Percentiles rank a stretch among this genome's conserved stretches.
Conservation (phyloP, 208 protist species). For the Leishmania arabica region DNA sequence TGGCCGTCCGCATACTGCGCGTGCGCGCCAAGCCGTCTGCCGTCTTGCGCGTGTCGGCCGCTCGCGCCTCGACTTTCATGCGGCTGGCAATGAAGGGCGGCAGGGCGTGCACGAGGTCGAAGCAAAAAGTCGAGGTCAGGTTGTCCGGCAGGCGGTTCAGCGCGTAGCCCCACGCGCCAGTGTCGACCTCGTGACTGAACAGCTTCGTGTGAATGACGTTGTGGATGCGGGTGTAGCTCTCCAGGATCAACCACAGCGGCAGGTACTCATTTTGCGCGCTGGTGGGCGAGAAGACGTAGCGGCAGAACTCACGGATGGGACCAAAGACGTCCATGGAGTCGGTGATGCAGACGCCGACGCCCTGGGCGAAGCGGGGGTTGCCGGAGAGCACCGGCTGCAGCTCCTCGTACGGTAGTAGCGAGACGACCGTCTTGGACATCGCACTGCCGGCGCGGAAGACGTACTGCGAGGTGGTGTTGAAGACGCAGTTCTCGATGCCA, state of each 20-base stretch:
- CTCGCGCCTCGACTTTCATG: conserved; percentile 67
- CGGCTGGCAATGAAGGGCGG: conserved; percentile 82
- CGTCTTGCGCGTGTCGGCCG: conserved; percentile 63
- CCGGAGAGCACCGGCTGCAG: conserved; percentile 41
- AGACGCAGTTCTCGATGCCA: conserved; percentile 72
- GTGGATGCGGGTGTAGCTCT: conserved; percentile 78
- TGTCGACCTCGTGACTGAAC: conserved; percentile 74
- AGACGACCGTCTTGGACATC: conserved; percentile 64
- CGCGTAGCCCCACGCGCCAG: conserved; percentile 87
- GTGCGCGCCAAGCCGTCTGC: conserved; percentile 22
- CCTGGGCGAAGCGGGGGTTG: conserved; percentile 69
- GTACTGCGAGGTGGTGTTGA: conserved; percentile 53
- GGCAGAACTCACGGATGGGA: conserved; percentile 78
- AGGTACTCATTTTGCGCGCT: conserved; percentile 81
- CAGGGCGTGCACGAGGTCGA: conserved; percentile 79
- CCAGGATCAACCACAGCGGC: conserved; percentile 77
- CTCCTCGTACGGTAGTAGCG: conserved; percentile 54
- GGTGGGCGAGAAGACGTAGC: conserved; percentile 70
- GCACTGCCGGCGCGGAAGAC: conserved; percentile 50
- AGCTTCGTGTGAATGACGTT: conserved; percentile 90
- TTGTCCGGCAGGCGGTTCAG: conserved; percentile 78
- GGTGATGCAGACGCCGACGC: conserved; percentile 58
- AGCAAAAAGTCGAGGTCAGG: conserved; percentile 83
- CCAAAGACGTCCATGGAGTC: conserved; percentile 74
- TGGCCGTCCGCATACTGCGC: conserved; percentile 40